Evolutionary conservation across 768 basidiomycete genomes (phyloP).

Genomic region (Hysterangium stoloniferum): DNA sequence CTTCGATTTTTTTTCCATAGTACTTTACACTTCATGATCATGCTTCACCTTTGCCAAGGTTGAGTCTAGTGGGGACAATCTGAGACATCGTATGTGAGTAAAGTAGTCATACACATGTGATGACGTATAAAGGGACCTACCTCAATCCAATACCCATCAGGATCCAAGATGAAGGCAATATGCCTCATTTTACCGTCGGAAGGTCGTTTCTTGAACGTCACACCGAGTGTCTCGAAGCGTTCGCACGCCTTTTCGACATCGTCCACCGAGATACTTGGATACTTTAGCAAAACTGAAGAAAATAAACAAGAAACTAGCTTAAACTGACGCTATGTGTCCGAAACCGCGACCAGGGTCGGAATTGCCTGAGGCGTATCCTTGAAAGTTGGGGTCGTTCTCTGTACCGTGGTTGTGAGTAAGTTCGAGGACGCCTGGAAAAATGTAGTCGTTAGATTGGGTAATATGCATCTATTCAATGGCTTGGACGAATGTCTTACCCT

Average conservation of each 20-base stretch:
- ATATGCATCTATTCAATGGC: background rate
- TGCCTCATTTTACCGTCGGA: slow-evolving; percentile 80
- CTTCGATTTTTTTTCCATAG: no score
- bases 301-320: background rate
- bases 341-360: slow-evolving; percentile 58
- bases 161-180: slow-evolving; percentile 81
- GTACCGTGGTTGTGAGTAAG: slow-evolving; percentile 89
- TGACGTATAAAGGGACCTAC: background rate
- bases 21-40: no score
- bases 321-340: slow-evolving; percentile 13
- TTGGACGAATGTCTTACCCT: slow-evolving; percentile 40
- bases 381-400: slow-evolving; percentile 67
- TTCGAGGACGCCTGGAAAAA: slow-evolving; percentile 66
- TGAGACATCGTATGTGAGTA: background rate
- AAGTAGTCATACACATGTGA: background rate
- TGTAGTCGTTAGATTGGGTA: background rate
- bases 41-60: slow-evolving; percentile 1
- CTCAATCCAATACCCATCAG: slow-evolving; percentile 54
- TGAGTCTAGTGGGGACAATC: slow-evolving; percentile 7
- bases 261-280: slow-evolving; percentile 85
- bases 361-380: slow-evolving; percentile 85
- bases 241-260: slow-evolving; percentile 78
- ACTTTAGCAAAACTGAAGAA: slow-evolving; percentile 46
- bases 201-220: slow-evolving; percentile 81
- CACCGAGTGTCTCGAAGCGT: slow-evolving; percentile 72